A percentile compares a stretch with the other conserved stretches of the same genome.
These are phyloP conservation scores for Vinca minor DNA, from an alignment of 257 asterid species.

Conservation along the genomic window DNA sequence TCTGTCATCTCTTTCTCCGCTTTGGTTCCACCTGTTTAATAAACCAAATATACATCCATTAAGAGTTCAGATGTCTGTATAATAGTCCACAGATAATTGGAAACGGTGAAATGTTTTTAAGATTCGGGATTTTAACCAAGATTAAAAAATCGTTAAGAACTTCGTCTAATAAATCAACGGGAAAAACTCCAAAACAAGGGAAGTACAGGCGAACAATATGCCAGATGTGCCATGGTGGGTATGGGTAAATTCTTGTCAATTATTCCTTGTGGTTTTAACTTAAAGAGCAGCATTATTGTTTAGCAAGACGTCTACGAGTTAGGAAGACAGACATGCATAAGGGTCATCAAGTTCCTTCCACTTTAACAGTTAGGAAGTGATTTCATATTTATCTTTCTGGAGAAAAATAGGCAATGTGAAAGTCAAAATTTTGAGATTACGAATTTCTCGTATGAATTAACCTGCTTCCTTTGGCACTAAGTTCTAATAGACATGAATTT, in stretches of 20 bases:
- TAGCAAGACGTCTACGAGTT: too few relatives aligned
- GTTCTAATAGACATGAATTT: too few relatives aligned
- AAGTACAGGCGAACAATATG: too few relatives aligned
- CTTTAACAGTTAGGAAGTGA: background rate
- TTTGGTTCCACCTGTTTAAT: constrained; percentile 3
- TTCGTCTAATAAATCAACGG: background rate
- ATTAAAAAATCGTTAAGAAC: too few relatives aligned
- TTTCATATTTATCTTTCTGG: too few relatives aligned
- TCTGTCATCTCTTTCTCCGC: constrained; percentile 11
- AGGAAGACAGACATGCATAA: background rate
- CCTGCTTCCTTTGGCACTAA: background rate
- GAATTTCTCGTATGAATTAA: too few relatives aligned
- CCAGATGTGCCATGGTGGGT: too few relatives aligned
- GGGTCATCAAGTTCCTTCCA: background rate
- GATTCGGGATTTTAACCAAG: too few relatives aligned
- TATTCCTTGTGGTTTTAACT: too few relatives aligned
- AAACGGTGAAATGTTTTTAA: too few relatives aligned
- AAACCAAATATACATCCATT: background rate
- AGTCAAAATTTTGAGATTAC: background rate
- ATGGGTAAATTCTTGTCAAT: background rate
- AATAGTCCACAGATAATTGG: too few relatives aligned
- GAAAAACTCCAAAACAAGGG: background rate
- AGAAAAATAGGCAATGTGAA: too few relatives aligned
- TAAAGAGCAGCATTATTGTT: background rate
- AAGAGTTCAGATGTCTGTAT: background rate